A percentile compares a stretch with the other conserved stretches of the same genome.
Conservation (phyloP, 768 basidiomycete species). For the Phaeotremella skinneri region DNA sequence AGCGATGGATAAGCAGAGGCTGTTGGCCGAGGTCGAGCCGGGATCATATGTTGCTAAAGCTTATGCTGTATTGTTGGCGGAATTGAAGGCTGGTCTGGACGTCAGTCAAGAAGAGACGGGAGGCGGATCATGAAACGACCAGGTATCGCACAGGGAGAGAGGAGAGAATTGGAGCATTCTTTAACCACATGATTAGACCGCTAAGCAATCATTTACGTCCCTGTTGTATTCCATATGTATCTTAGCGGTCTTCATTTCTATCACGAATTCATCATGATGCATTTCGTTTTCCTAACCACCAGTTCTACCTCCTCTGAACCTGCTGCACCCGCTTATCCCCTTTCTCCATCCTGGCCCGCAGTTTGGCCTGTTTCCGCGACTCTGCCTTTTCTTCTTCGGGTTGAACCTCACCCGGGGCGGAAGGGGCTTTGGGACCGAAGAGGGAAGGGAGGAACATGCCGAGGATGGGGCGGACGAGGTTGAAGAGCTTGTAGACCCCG, state of each 20-base stretch:
- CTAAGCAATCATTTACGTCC: too few relatives aligned
- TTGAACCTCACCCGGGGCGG: conserved; percentile 8
- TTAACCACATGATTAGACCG: too few relatives aligned
- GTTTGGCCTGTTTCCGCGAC: conserved; percentile 45
- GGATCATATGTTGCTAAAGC: neutral
- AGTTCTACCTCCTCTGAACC: conserved; percentile 22
- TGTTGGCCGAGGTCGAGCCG: neutral
- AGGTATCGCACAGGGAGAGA: too few relatives aligned
- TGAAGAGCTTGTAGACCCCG: conserved; percentile 47
- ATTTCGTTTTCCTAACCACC: neutral
- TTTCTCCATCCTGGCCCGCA: conserved; percentile 47
- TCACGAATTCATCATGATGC: neutral
- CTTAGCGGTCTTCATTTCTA: neutral
- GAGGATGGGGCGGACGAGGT: conserved; percentile 36
- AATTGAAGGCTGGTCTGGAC: conserved; percentile 2
- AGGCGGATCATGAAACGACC: neutral
- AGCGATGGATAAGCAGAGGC: conserved; percentile 4
- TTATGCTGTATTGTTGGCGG: neutral
- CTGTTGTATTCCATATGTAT: too few relatives aligned
- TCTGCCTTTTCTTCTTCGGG: conserved; percentile 21
- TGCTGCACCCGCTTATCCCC: conserved; percentile 51
- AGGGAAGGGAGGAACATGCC: conserved; percentile 44
- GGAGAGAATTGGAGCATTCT: too few relatives aligned
- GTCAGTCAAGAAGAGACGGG: neutral
- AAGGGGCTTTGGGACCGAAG: conserved; percentile 36